Conservation (phyloP, 805 yeast species). For the Pichia ethanolica region DNA sequence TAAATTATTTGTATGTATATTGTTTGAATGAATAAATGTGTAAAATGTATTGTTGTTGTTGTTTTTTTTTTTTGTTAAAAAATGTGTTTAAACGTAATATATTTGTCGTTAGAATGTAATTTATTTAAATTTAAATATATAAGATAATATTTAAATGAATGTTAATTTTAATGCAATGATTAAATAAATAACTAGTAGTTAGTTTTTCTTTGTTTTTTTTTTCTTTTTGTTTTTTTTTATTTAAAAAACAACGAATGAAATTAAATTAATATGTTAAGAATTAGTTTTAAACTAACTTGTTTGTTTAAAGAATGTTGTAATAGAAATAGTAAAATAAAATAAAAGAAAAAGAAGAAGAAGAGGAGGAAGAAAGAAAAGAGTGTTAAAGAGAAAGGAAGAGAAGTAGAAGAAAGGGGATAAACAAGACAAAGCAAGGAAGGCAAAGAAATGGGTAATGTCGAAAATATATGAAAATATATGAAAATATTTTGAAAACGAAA, state of each 20-base stretch:
- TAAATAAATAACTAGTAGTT: background rate
- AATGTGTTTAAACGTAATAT: too few species aligned
- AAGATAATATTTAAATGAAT: too few species aligned
- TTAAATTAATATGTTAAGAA: background rate
- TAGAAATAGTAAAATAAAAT: background rate
- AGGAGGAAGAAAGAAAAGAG: background rate
- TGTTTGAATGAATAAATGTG: background rate
- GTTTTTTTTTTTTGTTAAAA: too few species aligned
- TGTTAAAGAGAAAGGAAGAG: background rate
- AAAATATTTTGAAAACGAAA: too few species aligned
- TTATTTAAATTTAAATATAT: too few species aligned
- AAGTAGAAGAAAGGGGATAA: background rate
- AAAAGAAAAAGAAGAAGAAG: background rate
- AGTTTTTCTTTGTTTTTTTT: background rate
- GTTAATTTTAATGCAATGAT: background rate
- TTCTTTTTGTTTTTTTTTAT: too few species aligned
- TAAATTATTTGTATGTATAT: background rate
- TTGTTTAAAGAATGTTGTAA: background rate
- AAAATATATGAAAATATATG: too few species aligned
- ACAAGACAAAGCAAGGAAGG: too few species aligned
- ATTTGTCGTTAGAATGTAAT: too few species aligned
- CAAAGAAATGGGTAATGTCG: too few species aligned
- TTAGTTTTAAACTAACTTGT: too few species aligned
- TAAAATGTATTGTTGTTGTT: too few species aligned
- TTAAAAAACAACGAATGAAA: background rate